Percentiles rank a stretch among this genome's conserved stretches.
phyloP scores from a whole-genome alignment of 1,284 basidiomycete genomes.

The Fomitopsis palustris region DNA sequence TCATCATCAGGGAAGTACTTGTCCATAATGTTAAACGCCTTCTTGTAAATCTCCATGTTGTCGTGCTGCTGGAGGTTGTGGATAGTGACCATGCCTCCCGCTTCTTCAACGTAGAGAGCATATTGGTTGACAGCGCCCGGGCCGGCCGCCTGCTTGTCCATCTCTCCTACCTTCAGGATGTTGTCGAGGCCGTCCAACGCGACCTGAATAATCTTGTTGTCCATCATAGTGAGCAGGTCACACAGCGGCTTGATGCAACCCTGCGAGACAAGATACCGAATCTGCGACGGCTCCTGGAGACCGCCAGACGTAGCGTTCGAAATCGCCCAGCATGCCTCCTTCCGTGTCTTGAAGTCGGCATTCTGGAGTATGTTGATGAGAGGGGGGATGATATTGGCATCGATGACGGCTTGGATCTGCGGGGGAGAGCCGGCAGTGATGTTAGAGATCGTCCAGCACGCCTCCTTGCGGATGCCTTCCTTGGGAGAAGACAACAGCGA shows the following conservation, averaged over 20 bases:
- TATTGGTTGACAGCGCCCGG: slow-evolving; percentile 91
- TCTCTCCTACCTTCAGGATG: slow-evolving; percentile 97
- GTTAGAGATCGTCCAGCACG: slow-evolving; percentile 99
- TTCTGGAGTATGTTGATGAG: slow-evolving; percentile 97
- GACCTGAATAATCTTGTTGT: slow-evolving; percentile 99
- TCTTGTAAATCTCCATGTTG: slow-evolving; percentile 99
- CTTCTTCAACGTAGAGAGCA: slow-evolving; percentile 94
- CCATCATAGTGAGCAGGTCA: slow-evolving; percentile 95
- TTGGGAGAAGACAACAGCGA: slow-evolving; percentile 92
- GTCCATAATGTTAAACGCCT: slow-evolving; percentile 99
- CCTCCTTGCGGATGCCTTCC: slow-evolving; percentile 94
- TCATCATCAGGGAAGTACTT: slow-evolving; percentile 91
- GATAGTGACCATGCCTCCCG: slow-evolving; percentile 97
- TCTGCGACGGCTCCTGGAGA: slow-evolving; percentile 94
- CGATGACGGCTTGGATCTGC: slow-evolving; percentile 91
- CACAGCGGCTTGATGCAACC: slow-evolving; percentile 99
- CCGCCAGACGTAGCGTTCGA: slow-evolving; percentile 99
- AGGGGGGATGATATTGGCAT: slow-evolving; percentile 93
- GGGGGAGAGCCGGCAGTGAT: slow-evolving; percentile 95
- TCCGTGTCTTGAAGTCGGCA: slow-evolving; percentile 99
- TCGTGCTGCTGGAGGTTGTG: slow-evolving; percentile 99
- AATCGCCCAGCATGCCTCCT: slow-evolving; percentile 99
- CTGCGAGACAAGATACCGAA: slow-evolving; percentile 96
- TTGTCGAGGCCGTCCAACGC: slow-evolving; percentile 98
- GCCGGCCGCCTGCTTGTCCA: slow-evolving; percentile 85